Conservation (phyloP, 768 basidiomycete genomes). For the Trametes cingulata region DNA sequence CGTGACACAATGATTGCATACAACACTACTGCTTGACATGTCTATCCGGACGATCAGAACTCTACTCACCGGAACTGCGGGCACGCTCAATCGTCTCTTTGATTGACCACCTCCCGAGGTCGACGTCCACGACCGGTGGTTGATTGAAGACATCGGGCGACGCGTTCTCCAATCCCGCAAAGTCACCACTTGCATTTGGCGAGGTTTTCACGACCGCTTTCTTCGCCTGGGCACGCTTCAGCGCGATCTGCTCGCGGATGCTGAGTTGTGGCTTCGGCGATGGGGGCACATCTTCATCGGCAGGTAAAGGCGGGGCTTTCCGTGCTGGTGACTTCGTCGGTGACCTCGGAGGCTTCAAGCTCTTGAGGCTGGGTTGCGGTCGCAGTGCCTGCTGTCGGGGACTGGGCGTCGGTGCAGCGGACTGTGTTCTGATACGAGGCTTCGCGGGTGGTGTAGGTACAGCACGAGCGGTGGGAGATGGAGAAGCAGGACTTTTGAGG, state of each 20-base stretch:
- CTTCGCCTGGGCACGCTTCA: constrained; percentile 77
- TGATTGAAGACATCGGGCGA: constrained; percentile 33
- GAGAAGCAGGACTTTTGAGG: constrained; percentile 24
- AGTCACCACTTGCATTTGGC: constrained; percentile 24
- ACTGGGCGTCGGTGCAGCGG: constrained; percentile 7
- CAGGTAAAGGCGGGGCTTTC: constrained; percentile 10
- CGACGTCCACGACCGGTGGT: constrained; percentile 48
- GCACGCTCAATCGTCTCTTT: constrained; percentile 78
- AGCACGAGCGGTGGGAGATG: constrained; percentile 22
- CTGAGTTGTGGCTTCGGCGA: constrained; percentile 42
- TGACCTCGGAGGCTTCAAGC: constrained; percentile 16
- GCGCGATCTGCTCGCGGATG: constrained; percentile 77
- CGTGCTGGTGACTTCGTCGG: constrained; percentile 21
- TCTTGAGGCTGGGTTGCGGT: constrained; percentile 24
- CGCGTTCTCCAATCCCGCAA: constrained; percentile 51
- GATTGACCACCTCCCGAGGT: constrained; percentile 65
- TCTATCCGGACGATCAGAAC: neutral
- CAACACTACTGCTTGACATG: constrained; percentile 19
- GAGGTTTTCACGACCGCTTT: constrained; percentile 43
- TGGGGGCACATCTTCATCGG: constrained; percentile 11
- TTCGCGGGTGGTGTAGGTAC: constrained; percentile 7
- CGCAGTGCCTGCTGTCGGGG: constrained; percentile 20
- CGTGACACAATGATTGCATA: too few species aligned
- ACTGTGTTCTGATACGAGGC: constrained; percentile 9
- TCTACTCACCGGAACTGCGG: constrained; percentile 67